Base-by-base conservation (phyloP, 257 asterid species). In the Plectranthus barbatus region DNA sequence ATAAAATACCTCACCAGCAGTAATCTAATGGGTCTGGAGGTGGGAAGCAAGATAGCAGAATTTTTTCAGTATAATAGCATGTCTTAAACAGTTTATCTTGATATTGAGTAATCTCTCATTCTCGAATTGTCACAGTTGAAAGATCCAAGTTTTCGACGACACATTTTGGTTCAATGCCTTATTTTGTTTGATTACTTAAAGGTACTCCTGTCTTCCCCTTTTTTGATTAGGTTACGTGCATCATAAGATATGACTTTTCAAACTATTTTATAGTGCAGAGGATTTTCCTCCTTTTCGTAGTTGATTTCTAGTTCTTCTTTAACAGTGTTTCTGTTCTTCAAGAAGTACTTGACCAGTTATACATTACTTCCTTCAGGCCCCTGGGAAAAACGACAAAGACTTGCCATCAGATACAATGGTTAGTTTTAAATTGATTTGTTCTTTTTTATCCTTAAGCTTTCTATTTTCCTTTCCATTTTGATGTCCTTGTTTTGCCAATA, bases 61-160 rank as follows among this genome's bases (percentile, higher is more conserved):
- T 63, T 78, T 14, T 44, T 52, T 51, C 31, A 44, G 24, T 61
- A 46, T 59, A 46, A 44, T 21, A 44, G 62, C 55, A 51, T 58
- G 54, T 39, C 41, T 74, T 47, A 56, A 53, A 50, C 23, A 50
- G 40, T 63, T 54, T 23, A 18, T 45, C 61, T 62, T 56, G 73
- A 67, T 64, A 44, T 9, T 31, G 57, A 66, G 29, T 44, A 56
- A 55, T 55, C 56, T 55, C 58, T 31, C 53, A 56, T 56, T 57
- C 56, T 51, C 31, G 31, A 46, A 51, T 45, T 72, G 56, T 75
- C 54, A 52, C 95, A 92, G 99, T 75, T 92, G 55, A 92, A 89
- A 75, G 99, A 92, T 77, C 99, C 97, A 69, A 92, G 96, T 81
- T 92, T 92, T 70, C 90, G 99, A 45, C 91, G 99, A 57, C 99